Evolutionary conservation across 2,329 filamentous ascomycete genomes (phyloP), one percentile per base, ranked within the genome.

Genomic region (Nemania sp.): DNA sequence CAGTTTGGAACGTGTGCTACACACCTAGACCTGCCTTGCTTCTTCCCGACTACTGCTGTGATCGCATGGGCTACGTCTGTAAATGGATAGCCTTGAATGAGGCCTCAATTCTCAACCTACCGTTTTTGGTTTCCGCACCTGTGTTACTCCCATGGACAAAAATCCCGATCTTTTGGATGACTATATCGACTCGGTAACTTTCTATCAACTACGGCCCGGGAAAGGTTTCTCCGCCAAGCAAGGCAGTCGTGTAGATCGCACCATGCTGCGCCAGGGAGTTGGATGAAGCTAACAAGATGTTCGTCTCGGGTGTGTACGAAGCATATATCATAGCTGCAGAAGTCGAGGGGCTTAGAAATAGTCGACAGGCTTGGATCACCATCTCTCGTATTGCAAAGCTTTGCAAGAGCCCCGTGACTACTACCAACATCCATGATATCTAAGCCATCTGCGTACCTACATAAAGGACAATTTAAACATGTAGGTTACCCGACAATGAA

Each of bases 81-180:
- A 54, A 60, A 45, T 53, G 59, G 57, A 54, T 59, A 63, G 63
- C 67, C 63, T 62, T 54, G 60, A 62, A 45, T 53, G 32, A 57
- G 62, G 63, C 62, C 62, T 65, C 35, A 47, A 64, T 63, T 53
- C 29, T 51, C 55, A 65, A 59, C 68, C 69, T 69, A 65, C 65
- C 66, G 66, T 66, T 62, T 60, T 12, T 62, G 50, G 35, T 45
- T 25, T 45, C 42, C 42, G 42, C 11, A 10, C 25, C 32, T 47
- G 21, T 34, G 11, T 25, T 39, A 12, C 35, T 12, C 3, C 3
- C 11, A 39, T 35, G 18, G 25, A 6, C 51, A 34, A 29, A 48
- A 53, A 63, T 62, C 60, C 56, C 54, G 35, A 57, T 57, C 54
- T 48, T 55, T 53, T 65, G 62, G 64, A 54, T 58, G 58, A 52